Conservation (phyloP, 352 stramenopile genomes). For the Pythium dissotocum region DNA sequence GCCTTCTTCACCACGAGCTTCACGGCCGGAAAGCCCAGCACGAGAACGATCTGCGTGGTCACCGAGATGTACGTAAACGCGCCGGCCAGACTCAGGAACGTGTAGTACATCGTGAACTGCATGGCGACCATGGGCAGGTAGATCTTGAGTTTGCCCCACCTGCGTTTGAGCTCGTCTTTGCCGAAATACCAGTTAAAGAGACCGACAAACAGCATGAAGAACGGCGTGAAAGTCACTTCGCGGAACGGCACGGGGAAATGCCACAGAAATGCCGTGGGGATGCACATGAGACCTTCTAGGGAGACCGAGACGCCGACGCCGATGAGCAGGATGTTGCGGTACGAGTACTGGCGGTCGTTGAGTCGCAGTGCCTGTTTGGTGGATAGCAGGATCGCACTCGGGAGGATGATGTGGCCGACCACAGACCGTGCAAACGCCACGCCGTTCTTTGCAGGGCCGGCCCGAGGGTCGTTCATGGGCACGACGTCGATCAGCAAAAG, state of each 20-base stretch:
- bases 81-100: constrained; percentile 29
- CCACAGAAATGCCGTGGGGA: constrained; percentile 21
- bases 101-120: constrained; percentile 21
- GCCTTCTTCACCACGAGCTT: constrained; percentile 30
- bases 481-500: constrained; percentile 11
- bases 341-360: constrained; percentile 9
- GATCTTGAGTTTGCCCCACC: constrained; percentile 4
- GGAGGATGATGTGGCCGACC: constrained; percentile 5
- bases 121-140: constrained; percentile 13
- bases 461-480: constrained; percentile 14
- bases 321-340: constrained; percentile 13
- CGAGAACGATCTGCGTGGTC: constrained; percentile 30
- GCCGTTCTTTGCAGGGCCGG: not conserved
- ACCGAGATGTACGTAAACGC: constrained; percentile 28
- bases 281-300: constrained; percentile 18
- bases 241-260: constrained; percentile 26
- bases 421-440: constrained; percentile 14
- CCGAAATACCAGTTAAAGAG: constrained; percentile 16
- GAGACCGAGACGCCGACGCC: not conserved
- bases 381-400: constrained; percentile 10
- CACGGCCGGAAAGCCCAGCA: constrained; percentile 29
- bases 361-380: constrained; percentile 20
- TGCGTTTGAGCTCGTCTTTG: constrained; percentile 7
- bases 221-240: constrained; percentile 12
- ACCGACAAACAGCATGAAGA: constrained; percentile 5